Evolutionary conservation across 495 filamentous ascomycete genomes (phyloP).

Genomic region (Annulohypoxylon nitens): DNA sequence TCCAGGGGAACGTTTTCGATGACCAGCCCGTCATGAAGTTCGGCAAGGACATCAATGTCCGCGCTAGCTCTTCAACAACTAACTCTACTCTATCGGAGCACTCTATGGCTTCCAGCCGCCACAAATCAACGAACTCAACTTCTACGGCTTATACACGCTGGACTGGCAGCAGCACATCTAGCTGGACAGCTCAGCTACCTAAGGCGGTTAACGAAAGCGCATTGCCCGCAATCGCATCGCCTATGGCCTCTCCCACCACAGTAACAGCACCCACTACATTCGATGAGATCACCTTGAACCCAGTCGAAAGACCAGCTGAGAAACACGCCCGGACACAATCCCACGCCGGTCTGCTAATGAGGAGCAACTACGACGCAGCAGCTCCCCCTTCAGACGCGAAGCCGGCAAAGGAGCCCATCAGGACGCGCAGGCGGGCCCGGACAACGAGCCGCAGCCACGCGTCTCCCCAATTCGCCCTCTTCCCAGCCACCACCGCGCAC

Average conservation of each 20-base stretch:
- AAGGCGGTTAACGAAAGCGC: constrained; percentile 31
- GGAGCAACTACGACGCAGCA: constrained; percentile 26
- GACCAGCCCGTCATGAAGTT: constrained; percentile 52
- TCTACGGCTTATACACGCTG: constrained; percentile 59
- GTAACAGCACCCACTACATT: not conserved
- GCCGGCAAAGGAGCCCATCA: constrained; percentile 34
- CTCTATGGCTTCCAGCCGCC: constrained; percentile 54
- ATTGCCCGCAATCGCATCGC: constrained; percentile 8
- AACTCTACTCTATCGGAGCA: constrained; percentile 49
- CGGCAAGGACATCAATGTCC: constrained; percentile 48
- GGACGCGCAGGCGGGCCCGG: constrained; percentile 48
- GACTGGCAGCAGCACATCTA: constrained; percentile 59
- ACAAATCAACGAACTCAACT: constrained; percentile 59
- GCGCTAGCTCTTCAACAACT: constrained; percentile 62
- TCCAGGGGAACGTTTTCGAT: constrained; percentile 50
- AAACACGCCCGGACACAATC: constrained; percentile 46
- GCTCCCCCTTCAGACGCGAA: constrained; percentile 22
- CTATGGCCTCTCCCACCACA: constrained; percentile 25
- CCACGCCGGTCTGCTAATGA: constrained; percentile 43
- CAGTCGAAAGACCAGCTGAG: constrained; percentile 33
- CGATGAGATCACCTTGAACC: constrained; percentile 19
- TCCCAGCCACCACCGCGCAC: constrained; percentile 33
- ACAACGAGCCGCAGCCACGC: constrained; percentile 49
- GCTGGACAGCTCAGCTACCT: constrained; percentile 42
- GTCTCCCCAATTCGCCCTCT: constrained; percentile 49